Conservation (phyloP, 2,329 filamentous ascomycete species). For the Ophiostoma ulmi region DNA sequence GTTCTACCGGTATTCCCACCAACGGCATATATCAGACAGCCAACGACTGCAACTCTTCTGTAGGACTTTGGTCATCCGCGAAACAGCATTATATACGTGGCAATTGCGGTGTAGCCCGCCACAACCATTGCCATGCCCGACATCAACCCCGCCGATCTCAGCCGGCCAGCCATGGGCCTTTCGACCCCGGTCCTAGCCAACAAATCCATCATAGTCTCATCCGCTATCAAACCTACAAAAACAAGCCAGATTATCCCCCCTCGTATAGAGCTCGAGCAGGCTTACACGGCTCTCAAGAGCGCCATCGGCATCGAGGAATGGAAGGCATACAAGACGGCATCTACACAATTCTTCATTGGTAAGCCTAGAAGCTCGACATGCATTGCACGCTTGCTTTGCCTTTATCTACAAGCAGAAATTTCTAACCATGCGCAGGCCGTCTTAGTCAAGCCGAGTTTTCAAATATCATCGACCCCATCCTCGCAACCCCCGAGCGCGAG, state of each 20-base stretch:
- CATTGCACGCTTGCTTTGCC: background rate
- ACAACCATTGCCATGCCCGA: constrained; percentile 50
- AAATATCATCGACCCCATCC: constrained; percentile 55
- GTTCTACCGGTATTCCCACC: constrained; percentile 16
- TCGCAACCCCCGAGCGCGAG: constrained; percentile 52
- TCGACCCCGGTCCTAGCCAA: constrained; percentile 54
- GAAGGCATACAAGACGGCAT: constrained; percentile 59
- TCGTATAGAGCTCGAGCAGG: constrained; percentile 62
- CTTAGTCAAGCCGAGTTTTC: constrained; percentile 59
- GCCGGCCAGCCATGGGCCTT: constrained; percentile 54
- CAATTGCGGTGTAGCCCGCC: constrained; percentile 5
- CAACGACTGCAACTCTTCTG: background rate
- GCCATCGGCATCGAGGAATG: constrained; percentile 58
- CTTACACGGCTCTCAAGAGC: constrained; percentile 58
- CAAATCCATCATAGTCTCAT: constrained; percentile 53
- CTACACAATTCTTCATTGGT: constrained; percentile 60
- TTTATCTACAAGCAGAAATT: background rate
- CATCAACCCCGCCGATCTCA: constrained; percentile 65
- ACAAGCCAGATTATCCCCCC: constrained; percentile 58
- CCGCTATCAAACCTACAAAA: constrained; percentile 50
- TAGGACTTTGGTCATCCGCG: background rate
- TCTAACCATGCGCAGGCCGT: constrained; percentile 43
- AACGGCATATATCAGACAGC: background rate
- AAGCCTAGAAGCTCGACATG: background rate
- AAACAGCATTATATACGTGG: background rate